Percentiles rank a stretch among this genome's conserved stretches.
Conservation (phyloP, 2,329 filamentous ascomycete genomes). For the Talaromyces piceae region DNA sequence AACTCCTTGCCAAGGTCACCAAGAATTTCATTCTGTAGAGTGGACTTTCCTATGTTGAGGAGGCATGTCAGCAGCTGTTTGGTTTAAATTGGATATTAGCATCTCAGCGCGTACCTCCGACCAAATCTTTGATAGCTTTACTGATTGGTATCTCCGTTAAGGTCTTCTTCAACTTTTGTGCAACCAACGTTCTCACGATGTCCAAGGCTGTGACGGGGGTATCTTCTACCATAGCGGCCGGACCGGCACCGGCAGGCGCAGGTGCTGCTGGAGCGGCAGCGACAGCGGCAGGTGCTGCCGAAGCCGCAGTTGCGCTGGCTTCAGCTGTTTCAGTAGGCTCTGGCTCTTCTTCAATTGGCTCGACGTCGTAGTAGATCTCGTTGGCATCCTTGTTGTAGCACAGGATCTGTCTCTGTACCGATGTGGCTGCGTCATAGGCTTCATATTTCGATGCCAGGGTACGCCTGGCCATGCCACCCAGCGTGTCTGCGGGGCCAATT, state of each 20-base stretch:
- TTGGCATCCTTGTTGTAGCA: conserved; percentile 99
- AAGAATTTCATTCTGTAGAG: conserved; percentile 95
- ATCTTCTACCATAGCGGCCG: conserved; percentile 79
- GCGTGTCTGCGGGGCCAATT: conserved; percentile 90
- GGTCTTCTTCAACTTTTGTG: conserved; percentile 96
- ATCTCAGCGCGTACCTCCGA: conserved; percentile 63
- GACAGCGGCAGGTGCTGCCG: conserved; percentile 37
- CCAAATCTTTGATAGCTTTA: conserved; percentile 98
- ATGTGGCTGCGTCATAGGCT: conserved; percentile 94
- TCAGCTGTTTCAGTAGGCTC: conserved; percentile 44
- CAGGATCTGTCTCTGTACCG: conserved; percentile 91
- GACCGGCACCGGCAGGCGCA: conserved; percentile 62
- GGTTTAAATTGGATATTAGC: neutral
- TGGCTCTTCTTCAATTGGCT: conserved; percentile 85
- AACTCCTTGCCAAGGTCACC: conserved; percentile 98
- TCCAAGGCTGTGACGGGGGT: conserved; percentile 81
- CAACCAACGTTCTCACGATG: conserved; percentile 79
- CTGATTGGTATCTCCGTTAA: conserved; percentile 79
- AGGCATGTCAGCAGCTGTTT: conserved; percentile 9
- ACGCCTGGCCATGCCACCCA: conserved; percentile 94
- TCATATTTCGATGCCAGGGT: conserved; percentile 97
- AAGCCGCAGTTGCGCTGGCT: conserved; percentile 26
- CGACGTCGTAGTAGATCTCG: conserved; percentile 98
- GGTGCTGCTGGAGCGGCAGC: conserved; percentile 48
- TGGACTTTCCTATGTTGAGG: conserved; percentile 76